A percentile compares a stretch with the other conserved stretches of the same genome.
Evolutionary conservation across 2,329 filamentous ascomycete species (phyloP).

Genomic region (Ophiostoma himal-ulmi): DNA sequence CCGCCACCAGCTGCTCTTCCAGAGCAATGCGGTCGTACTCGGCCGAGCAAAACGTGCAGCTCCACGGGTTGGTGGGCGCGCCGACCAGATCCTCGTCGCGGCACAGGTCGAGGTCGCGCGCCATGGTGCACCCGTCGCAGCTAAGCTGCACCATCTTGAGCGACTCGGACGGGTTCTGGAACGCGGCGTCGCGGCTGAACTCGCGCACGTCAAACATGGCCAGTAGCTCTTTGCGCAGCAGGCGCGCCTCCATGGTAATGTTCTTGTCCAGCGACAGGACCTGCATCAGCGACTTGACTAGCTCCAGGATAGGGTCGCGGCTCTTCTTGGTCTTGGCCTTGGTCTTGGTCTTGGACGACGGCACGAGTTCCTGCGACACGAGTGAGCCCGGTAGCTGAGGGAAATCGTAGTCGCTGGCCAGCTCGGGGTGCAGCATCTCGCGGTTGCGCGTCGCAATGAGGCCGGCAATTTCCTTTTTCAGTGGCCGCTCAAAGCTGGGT

Average conservation of each 20-base stretch:
- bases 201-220: slow-evolving; percentile 90
- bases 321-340: slow-evolving; percentile 27
- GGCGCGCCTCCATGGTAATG: slow-evolving; percentile 78
- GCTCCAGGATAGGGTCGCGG: slow-evolving; percentile 74
- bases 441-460: slow-evolving; percentile 83
- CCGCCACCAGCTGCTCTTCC: slow-evolving; percentile 73
- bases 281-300: slow-evolving; percentile 91
- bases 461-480: slow-evolving; percentile 79
- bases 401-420: slow-evolving; percentile 81
- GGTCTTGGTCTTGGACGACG: slow-evolving; percentile 24
- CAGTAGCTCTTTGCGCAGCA: slow-evolving; percentile 83
- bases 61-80: slow-evolving; percentile 50
- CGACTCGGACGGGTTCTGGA: slow-evolving; percentile 74
- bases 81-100: slow-evolving; percentile 72
- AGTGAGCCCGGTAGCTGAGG: slow-evolving; percentile 66
- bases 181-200: slow-evolving; percentile 82
- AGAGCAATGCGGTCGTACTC: slow-evolving; percentile 73
- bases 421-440: slow-evolving; percentile 81
- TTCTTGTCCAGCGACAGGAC: slow-evolving; percentile 86
- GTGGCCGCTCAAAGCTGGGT: slow-evolving; percentile 77
- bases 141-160: slow-evolving; percentile 70
- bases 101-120: slow-evolving; percentile 85
- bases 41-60: slow-evolving; percentile 67
- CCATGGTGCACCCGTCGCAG: slow-evolving; percentile 85
- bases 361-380: slow-evolving; percentile 6